These are phyloP conservation scores for Prunus mongolica DNA, from an alignment of 306 rosid genomes.

Conservation along the genomic window DNA sequence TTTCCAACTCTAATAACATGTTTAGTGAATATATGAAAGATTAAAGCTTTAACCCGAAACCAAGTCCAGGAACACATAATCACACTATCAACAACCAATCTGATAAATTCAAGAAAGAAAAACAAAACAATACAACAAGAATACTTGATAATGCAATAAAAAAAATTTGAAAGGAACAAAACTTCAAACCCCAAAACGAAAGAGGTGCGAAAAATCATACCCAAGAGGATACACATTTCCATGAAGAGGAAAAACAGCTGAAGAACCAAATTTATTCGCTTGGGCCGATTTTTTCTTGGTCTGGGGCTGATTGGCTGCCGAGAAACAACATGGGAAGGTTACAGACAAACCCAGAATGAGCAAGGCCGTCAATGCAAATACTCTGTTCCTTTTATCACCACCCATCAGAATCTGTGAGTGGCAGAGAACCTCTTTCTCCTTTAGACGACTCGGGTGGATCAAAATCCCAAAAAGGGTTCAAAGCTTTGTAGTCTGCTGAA, in stretches of 20 bases:
- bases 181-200: background rate
- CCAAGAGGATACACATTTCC: constrained; percentile 86
- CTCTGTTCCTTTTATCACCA: constrained; percentile 12
- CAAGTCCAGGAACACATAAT: background rate
- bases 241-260: constrained; percentile 36
- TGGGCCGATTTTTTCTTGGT: background rate
- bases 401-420: background rate
- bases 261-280: constrained; percentile 10
- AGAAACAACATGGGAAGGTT: constrained; percentile 30
- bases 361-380: constrained; percentile 5
- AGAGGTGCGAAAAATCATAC: constrained; percentile 31
- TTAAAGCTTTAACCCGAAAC: background rate
- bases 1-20: background rate
- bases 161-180: background rate
- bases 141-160: background rate
- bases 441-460: background rate
- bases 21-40: background rate
- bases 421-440: too few relatives aligned
- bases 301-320: constrained; percentile 27
- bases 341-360: constrained; percentile 32
- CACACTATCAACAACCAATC: background rate
- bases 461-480: background rate
- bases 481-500: background rate
- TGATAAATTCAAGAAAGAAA: background rate
- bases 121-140: background rate